Evolutionary conservation across 257 asterid species (phyloP).

Genomic region (Solanum virginianum): DNA sequence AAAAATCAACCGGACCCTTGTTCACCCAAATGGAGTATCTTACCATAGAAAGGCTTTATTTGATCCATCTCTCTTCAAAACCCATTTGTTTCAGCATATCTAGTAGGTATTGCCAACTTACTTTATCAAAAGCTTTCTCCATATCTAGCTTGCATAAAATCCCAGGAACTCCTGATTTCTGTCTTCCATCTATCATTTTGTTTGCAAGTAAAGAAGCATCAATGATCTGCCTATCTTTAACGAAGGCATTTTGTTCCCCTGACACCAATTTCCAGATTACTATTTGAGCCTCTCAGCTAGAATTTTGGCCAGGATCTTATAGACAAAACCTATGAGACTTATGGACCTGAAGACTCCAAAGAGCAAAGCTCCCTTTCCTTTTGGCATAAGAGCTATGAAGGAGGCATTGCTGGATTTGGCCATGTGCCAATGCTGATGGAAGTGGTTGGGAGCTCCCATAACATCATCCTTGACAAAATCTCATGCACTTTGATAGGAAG

Average conservation of each 20-base stretch:
- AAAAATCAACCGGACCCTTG: neutral
- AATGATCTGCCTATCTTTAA: neutral
- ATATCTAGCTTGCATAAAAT: too few species aligned
- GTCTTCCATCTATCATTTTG: neutral
- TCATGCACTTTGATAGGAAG: neutral
- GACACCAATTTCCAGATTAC: neutral
- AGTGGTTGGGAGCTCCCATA: neutral
- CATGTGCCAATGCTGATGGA: neutral
- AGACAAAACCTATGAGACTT: neutral
- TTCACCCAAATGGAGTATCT: neutral
- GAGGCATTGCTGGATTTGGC: neutral
- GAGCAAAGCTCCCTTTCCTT: neutral
- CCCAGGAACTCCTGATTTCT: neutral
- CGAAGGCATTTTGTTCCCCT: neutral
- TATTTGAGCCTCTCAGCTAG: neutral
- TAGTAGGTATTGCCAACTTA: neutral
- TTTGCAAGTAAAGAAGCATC: neutral
- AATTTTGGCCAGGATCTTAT: neutral
- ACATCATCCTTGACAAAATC: neutral
- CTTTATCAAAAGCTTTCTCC: too few species aligned
- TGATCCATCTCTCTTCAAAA: too few species aligned
- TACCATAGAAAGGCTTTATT: neutral
- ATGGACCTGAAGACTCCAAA: neutral
- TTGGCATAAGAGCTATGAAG: neutral
- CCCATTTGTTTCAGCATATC: neutral